Evolutionary conservation across 2,329 filamentous ascomycete genomes (phyloP), one percentile per base, ranked within the genome.

Genomic region (Scleromitrula shiraiana): DNA sequence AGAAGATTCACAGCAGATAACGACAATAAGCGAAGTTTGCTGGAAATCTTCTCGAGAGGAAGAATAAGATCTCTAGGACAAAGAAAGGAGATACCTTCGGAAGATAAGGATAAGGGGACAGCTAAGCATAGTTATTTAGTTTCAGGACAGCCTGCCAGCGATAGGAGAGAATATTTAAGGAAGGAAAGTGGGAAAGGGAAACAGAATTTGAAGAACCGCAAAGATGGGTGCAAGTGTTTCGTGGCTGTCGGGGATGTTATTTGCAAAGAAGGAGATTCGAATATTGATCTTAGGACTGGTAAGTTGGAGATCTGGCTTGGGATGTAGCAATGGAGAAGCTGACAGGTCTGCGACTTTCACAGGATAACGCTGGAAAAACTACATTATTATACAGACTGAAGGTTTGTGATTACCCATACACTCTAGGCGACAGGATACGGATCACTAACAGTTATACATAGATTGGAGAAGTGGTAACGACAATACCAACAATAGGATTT

Each of bases 291-390:
- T 96, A 52, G 90, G 90, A 62, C 79, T 96, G 70, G 90, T 96
- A 83, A 59, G 82, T 66, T 37, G 20, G 15, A 41, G 36, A 40
- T 44, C 44, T 33, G 7, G n/a, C 3, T 22, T 24, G 40, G 46
- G 36, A 32, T 15, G 19, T n/a, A n/a, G n/a, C n/a, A n/a, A n/a
- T n/a, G 46, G 38, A 12, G 22, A 48, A 39, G 41, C 49, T 52
- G 44, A 52, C 40, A 7, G 6, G n/a, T 40, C 43, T 24, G 26
- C 35, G 10, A 46, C 27, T 17, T 26, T 17, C 12, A 4, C 46
- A 97, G 88, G 93, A 98, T 70, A 97, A 97, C 69, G 93, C 93
- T 40, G 93, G 93, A 67, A 98, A 98, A 73, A 98, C 93, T 36
- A 98, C 93, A 26, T 76, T 98, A 51, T 75, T 98, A 50, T 98